Conservation (phyloP, 1,284 basidiomycete genomes). For the Pseudozyma sp. region DNA sequence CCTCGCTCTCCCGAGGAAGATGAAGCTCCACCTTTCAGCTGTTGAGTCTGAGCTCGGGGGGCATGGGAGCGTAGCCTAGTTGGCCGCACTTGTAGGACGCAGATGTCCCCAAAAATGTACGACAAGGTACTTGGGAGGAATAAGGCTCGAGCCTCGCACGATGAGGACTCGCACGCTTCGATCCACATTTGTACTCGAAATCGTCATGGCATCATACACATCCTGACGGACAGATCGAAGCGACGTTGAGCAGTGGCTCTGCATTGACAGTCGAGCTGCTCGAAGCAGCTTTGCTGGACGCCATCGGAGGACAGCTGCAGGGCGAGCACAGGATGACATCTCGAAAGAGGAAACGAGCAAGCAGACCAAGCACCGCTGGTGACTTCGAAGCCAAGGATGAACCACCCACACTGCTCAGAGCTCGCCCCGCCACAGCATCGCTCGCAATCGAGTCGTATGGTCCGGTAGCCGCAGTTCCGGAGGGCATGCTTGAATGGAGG, state of each 20-base stretch:
- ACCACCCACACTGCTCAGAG: background rate
- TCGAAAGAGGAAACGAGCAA: constrained; percentile 15
- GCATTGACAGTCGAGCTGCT: constrained; percentile 2
- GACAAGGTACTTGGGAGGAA: constrained; percentile 13
- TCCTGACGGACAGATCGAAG: background rate
- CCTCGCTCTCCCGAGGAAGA: too few relatives aligned
- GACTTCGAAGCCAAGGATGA: background rate
- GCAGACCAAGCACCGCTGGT: constrained; percentile 1
- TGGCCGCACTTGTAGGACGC: constrained; percentile 2
- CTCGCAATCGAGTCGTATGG: constrained; percentile 20
- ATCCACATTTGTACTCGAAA: constrained; percentile 11
- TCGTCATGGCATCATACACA: background rate
- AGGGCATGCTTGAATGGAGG: constrained; percentile 19
- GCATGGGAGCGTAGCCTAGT: constrained; percentile 9
- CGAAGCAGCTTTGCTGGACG: constrained; percentile 13
- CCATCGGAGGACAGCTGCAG: background rate
- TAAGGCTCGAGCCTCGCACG: background rate
- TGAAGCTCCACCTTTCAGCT: constrained; percentile 1
- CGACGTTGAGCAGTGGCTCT: background rate
- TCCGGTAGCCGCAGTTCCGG: background rate
- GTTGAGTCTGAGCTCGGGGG: constrained; percentile 4
- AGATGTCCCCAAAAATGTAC: constrained; percentile 7
- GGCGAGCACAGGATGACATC: background rate
- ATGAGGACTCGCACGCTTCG: background rate
- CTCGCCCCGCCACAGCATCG: constrained; percentile 15